Percentiles rank a stretch among this genome's conserved stretches.
phyloP scores from a whole-genome alignment of 805 yeast genomes.

The Metschnikowia lachancei region DNA sequence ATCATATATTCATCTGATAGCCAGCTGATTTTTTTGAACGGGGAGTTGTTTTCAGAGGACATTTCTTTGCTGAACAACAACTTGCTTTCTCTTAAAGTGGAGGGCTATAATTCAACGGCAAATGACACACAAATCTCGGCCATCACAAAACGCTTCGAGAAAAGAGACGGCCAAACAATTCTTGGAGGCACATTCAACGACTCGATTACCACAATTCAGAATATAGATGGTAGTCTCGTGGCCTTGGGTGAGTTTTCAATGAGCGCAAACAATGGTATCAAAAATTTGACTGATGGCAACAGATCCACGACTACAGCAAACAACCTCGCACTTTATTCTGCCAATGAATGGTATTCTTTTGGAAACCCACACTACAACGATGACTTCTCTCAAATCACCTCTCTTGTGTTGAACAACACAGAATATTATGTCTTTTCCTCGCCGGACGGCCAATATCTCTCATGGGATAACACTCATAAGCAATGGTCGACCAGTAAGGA shows the following conservation, averaged over 20 bases:
- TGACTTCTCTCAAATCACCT: slow-evolving; percentile 31
- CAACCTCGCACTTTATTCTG: slow-evolving; percentile 37
- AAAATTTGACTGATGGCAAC: slow-evolving; percentile 31
- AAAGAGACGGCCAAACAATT: slow-evolving; percentile 21
- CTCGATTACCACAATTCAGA: slow-evolving; percentile 25
- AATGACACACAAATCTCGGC: slow-evolving; percentile 27
- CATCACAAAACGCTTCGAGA: slow-evolving; percentile 12
- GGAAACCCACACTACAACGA: slow-evolving; percentile 30
- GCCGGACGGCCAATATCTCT: slow-evolving; percentile 20
- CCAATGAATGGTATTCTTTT: slow-evolving; percentile 44
- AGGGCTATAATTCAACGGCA: slow-evolving; percentile 31
- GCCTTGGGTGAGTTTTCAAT: slow-evolving; percentile 35
- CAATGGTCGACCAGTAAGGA: slow-evolving; percentile 33
- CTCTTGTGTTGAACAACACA: slow-evolving; percentile 34
- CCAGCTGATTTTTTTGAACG: slow-evolving; percentile 41
- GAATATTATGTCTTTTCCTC: slow-evolving; percentile 44
- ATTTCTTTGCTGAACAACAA: slow-evolving; percentile 28
- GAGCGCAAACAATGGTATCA: slow-evolving; percentile 19
- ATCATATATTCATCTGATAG: slow-evolving; percentile 7
- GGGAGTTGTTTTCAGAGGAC: slow-evolving; percentile 42
- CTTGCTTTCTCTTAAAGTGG: slow-evolving; percentile 28
- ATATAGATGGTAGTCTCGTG: slow-evolving; percentile 23
- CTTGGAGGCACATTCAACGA: slow-evolving; percentile 33
- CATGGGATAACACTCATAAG: slow-evolving; percentile 43
- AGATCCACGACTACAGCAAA: slow-evolving; percentile 23